These are phyloP conservation scores for Boletus eberwhitei DNA, from an alignment of 768 basidiomycete species.

Conservation along the genomic window DNA sequence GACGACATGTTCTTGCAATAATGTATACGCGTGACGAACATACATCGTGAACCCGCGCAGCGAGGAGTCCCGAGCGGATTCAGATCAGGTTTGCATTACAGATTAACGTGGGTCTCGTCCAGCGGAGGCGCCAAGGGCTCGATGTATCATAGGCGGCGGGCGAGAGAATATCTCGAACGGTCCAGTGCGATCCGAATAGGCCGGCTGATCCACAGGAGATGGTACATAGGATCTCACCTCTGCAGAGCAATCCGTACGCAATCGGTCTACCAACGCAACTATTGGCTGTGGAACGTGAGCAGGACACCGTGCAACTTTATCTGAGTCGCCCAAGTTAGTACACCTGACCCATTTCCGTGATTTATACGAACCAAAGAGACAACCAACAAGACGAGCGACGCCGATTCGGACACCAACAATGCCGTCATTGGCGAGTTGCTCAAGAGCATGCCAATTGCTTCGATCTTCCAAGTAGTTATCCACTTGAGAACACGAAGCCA, in stretches of 20 bases:
- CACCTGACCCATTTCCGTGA: neutral
- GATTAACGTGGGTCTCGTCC: conserved; percentile 13
- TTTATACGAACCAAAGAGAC: conserved; percentile 48
- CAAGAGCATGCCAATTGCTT: conserved; percentile 48
- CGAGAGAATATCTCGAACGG: conserved; percentile 38
- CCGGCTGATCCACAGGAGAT: conserved; percentile 22
- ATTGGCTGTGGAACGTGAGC: conserved; percentile 34
- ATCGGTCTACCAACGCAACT: conserved; percentile 39
- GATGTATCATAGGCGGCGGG: conserved; percentile 28
- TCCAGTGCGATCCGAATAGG: conserved; percentile 13
- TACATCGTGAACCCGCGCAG: neutral
- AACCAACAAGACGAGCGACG: conserved; percentile 68
- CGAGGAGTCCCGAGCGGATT: neutral
- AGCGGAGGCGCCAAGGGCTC: neutral
- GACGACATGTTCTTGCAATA: conserved; percentile 13
- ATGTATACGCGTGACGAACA: conserved; percentile 14
- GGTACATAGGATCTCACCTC: conserved; percentile 63
- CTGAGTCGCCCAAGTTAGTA: conserved; percentile 13
- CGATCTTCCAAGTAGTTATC: conserved; percentile 41
- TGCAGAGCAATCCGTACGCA: conserved; percentile 54
- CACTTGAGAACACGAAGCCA: conserved; percentile 38
- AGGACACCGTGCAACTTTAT: conserved; percentile 10
- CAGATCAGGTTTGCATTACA: neutral
- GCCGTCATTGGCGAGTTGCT: conserved; percentile 55
- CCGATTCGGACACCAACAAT: conserved; percentile 86